Conservation (phyloP, 768 basidiomycete genomes). For the Serendipita indica region DNA sequence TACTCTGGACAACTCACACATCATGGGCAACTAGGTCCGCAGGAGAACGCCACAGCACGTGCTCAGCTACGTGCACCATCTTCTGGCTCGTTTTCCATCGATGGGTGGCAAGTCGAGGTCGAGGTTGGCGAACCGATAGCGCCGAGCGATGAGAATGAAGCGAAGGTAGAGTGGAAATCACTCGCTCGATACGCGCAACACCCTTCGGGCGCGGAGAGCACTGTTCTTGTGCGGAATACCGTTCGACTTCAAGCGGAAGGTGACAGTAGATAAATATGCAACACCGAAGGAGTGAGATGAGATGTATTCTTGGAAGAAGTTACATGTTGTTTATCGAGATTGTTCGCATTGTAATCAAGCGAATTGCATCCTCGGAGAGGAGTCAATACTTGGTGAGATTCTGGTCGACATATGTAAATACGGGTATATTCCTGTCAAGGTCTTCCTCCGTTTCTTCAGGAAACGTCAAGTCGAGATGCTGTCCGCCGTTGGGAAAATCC, state of each 20-base stretch:
- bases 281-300: no score
- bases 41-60: conserved; percentile 28
- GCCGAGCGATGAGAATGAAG: conserved; percentile 20
- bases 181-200: conserved; percentile 29
- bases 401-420: no score
- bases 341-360: no score
- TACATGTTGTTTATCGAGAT: neutral
- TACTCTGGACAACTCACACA: conserved; percentile 57
- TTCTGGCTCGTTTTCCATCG: conserved; percentile 50
- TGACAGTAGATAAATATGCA: no score
- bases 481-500: no score
- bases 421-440: no score
- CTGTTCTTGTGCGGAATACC: neutral
- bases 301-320: neutral
- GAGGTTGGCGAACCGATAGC: conserved; percentile 36
- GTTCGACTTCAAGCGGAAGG: no score
- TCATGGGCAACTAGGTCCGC: conserved; percentile 42
- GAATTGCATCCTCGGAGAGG: neutral
- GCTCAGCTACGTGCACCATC: conserved; percentile 44
- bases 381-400: no score
- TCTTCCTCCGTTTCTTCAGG: no score
- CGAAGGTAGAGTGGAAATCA: conserved; percentile 21
- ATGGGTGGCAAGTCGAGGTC: conserved; percentile 55
- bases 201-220: neutral
- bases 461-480: no score